Percentiles rank a stretch among this genome's conserved stretches.
Evolutionary conservation across 345 rosid species (phyloP).

Genomic region (Litchi chinensis): DNA sequence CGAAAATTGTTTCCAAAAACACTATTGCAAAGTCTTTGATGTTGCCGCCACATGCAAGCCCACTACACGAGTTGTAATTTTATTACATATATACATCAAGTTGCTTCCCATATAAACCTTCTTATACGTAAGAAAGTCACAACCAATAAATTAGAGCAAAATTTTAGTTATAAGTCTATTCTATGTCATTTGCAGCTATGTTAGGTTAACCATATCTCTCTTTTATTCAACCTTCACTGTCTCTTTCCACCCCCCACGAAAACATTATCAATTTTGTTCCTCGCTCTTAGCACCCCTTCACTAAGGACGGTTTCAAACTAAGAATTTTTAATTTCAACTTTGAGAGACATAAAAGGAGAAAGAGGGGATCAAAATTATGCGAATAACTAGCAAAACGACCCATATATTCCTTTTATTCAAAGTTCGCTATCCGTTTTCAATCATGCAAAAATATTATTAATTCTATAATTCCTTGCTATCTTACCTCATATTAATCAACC

Average conservation of each 20-base stretch:
- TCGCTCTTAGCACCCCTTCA: too few relatives aligned
- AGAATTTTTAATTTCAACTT: too few relatives aligned
- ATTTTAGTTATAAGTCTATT: constrained; percentile 45
- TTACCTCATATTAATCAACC: too few relatives aligned
- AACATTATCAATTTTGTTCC: neutral
- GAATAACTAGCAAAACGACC: too few relatives aligned
- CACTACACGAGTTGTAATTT: neutral
- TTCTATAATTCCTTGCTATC: too few relatives aligned
- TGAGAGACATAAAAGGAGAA: too few relatives aligned
- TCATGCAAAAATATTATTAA: too few relatives aligned
- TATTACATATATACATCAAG: neutral
- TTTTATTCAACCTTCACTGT: constrained; percentile 7
- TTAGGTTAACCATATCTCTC: constrained; percentile 31
- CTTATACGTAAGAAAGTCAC: constrained; percentile 15
- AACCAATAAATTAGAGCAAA: constrained; percentile 8
- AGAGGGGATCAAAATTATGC: too few relatives aligned
- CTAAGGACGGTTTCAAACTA: neutral
- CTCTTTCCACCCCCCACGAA: neutral
- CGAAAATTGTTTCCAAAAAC: neutral
- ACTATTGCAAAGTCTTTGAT: neutral
- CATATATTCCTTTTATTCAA: too few relatives aligned
- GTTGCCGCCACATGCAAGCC: constrained; percentile 12
- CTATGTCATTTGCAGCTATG: constrained; percentile 8
- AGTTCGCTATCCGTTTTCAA: too few relatives aligned
- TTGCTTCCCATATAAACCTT: constrained; percentile 2